phyloP scores from a whole-genome alignment of 225 moss, liverwort and hornwort species.

The Sphagnum contortum region DNA sequence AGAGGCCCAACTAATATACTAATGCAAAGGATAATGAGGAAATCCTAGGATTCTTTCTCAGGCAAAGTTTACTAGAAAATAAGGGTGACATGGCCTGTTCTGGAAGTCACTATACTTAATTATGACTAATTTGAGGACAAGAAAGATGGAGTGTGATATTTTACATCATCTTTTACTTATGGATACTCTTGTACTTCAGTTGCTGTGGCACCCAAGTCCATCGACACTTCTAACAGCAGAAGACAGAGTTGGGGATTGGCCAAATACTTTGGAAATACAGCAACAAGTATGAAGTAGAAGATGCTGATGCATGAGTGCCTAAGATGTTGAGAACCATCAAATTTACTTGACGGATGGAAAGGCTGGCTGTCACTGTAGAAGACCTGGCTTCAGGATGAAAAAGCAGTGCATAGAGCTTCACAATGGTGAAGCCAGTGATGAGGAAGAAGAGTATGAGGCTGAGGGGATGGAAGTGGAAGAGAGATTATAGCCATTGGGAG shows the following conservation, averaged over 20 bases:
- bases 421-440: slow-evolving; percentile 87
- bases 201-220: slow-evolving; percentile 94
- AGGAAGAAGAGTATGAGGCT: slow-evolving; percentile 91
- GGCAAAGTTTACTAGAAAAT: too few species aligned
- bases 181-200: slow-evolving; percentile 30
- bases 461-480: slow-evolving; percentile 99
- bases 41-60: too few species aligned
- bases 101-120: too few species aligned
- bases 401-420: slow-evolving; percentile 59
- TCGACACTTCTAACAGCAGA: slow-evolving; percentile 62
- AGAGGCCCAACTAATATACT: too few species aligned
- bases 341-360: slow-evolving; percentile 88
- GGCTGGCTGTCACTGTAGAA: slow-evolving; percentile 67
- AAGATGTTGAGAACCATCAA: slow-evolving; percentile 83
- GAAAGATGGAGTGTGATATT: too few species aligned
- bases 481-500: too few species aligned
- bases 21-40: too few species aligned
- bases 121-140: too few species aligned
- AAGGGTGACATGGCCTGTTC: too few species aligned
- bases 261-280: slow-evolving; percentile 82
- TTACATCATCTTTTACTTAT: too few species aligned
- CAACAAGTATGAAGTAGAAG: slow-evolving; percentile 85
- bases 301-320: slow-evolving; percentile 44
- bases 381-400: slow-evolving; percentile 50
- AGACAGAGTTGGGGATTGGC: slow-evolving; percentile 56